These are phyloP conservation scores for Trichoderma parareesei DNA, from an alignment of 495 filamentous ascomycete genomes.

Conservation along the genomic window DNA sequence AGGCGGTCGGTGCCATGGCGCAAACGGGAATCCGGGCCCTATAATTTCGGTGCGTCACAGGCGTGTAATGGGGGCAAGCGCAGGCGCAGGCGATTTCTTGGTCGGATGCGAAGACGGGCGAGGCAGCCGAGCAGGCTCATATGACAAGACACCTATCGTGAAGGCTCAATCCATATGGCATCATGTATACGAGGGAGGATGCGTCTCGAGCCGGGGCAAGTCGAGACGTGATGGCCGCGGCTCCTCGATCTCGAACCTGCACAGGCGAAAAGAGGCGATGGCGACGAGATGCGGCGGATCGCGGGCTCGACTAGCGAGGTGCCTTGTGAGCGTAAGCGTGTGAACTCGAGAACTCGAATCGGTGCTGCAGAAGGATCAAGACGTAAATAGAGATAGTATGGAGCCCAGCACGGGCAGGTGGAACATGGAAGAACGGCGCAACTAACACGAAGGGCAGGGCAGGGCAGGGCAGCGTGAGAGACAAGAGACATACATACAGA, in stretches of 20 bases:
- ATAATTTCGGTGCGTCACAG: constrained; percentile 16
- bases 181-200: constrained; percentile 4
- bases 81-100: neutral
- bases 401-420: neutral
- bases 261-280: neutral
- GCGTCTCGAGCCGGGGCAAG: neutral
- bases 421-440: neutral
- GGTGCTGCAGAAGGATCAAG: neutral
- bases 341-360: neutral
- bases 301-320: neutral
- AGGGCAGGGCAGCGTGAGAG: constrained; percentile 1
- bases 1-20: constrained; percentile 2
- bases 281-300: neutral
- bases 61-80: neutral
- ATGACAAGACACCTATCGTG: neutral
- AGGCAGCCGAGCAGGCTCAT: constrained; percentile 3
- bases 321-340: neutral
- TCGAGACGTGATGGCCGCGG: constrained; percentile 1
- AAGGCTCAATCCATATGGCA: neutral
- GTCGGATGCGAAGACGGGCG: neutral
- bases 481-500: neutral
- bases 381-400: neutral
- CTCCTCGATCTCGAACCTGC: neutral
- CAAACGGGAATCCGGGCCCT: neutral
- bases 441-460: constrained; percentile 7